phyloP scores from a whole-genome alignment of 192 early-diverging fungal species.

The Umbelopsis isabellina region DNA sequence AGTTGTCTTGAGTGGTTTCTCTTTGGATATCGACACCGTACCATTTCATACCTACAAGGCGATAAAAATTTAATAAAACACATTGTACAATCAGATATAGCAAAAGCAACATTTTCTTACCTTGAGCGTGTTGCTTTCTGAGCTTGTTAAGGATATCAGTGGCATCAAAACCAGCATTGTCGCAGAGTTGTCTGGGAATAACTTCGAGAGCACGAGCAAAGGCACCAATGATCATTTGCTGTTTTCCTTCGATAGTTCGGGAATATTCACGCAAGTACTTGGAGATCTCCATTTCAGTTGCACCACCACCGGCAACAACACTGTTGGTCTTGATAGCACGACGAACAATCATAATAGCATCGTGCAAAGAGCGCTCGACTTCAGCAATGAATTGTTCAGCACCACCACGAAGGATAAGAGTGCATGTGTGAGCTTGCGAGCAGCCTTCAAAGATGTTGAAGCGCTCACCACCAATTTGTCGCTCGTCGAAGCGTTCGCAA shows the following conservation, averaged over 20 bases:
- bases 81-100: no score
- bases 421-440: slow-evolving; percentile 92
- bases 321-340: slow-evolving; percentile 95
- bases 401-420: slow-evolving; percentile 93
- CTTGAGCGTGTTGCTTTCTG: slow-evolving; percentile 87
- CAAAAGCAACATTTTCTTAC: slow-evolving; percentile 27
- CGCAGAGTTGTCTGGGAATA: slow-evolving; percentile 97
- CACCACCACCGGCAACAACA: slow-evolving; percentile 97
- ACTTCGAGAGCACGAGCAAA: slow-evolving; percentile 96
- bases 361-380: slow-evolving; percentile 95
- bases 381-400: slow-evolving; percentile 99
- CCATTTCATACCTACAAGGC: slow-evolving; percentile 70
- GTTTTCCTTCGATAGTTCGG: slow-evolving; percentile 95
- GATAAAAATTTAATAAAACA: slow-evolving; percentile 1
- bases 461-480: slow-evolving; percentile 95
- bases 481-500: slow-evolving; percentile 93
- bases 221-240: slow-evolving; percentile 94
- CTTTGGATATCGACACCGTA: slow-evolving; percentile 90
- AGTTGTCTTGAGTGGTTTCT: slow-evolving; percentile 90
- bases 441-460: slow-evolving; percentile 98
- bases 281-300: slow-evolving; percentile 97
- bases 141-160: slow-evolving; percentile 98
- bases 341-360: slow-evolving; percentile 99
- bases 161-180: slow-evolving; percentile 98
- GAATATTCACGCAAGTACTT: slow-evolving; percentile 92